Evolutionary conservation across 2,329 filamentous ascomycete genomes (phyloP), one percentile per base, ranked within the genome.

Genomic region (Ophiocordyceps camponoti-saundersi): DNA sequence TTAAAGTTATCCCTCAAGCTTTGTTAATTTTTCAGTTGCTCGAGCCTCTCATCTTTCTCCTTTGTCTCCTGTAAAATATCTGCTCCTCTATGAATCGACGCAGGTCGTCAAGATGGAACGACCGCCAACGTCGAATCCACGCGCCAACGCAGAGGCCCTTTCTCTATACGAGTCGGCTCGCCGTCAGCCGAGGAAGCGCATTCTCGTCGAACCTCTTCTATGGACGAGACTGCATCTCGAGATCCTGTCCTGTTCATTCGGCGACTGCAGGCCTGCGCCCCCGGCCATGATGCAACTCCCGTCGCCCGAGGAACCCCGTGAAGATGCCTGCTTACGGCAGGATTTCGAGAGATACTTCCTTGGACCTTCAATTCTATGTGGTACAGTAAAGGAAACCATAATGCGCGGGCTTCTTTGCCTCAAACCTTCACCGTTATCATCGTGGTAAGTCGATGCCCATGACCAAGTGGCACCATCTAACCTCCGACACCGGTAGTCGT

Each of bases 151-250:
- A 23, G 44, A 45, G 30, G 40, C 23, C n/a, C 42, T 47, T 30
- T 47, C 46, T 16, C 18, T 47, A 30, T 39, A 44, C 39, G 46
- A 43, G 22, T 34, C 21, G 41, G 39, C 41, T 36, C 46, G 46
- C 30, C 39, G 41, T 26, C 30, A 43, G 21, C 30, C 42, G 10
- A 42, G 46, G 32, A 42, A 43, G 40, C 46, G 46, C 39, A 44
- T 47, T 34, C 41, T 47, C 42, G n/a, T 47, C 41, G 26, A 47
- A 20, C 46, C 46, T 42, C 30, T 47, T 8, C 23, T 47, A 1
- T 47, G 46, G 46, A 47, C 46, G 46, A 22, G 22, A 43, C 42
- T 47, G 23, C 46, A 47, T 44, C 46, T 47, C 46, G 41, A 47
- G 26, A 30, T 47, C 39, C 23, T 47, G 40, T 42, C 39, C 2